Base-by-base conservation (phyloP, 1,284 basidiomycete species). In the Irpex sp. region DNA sequence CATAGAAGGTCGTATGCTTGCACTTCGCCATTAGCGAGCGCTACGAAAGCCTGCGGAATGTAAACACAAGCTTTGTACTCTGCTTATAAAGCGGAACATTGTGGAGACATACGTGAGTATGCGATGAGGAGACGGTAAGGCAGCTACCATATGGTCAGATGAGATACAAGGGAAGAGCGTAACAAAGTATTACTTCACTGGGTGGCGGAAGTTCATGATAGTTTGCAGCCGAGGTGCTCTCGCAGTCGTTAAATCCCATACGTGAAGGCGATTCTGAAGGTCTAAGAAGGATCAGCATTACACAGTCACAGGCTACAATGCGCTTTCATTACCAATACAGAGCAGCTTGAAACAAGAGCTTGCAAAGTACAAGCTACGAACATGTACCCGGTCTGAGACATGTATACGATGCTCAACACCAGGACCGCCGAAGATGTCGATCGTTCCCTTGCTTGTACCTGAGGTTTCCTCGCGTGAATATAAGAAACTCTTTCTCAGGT, bases 1-100 rank as follows among this genome's bases (percentile, higher is more conserved):
- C 89, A 88, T 6, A 82, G 75, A 19, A 93, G 67, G 70, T 94
- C 91, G 69, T 87, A 92, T 2, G 88, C 86, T 63, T 82, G 79
- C 64, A 88, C 75, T 61, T 84, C 82, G 51, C 84, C 87, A 28
- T 78, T 81, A 64, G 81, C 77, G 19, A 86, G 72, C 6, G 80
- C 82, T 37, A 90, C 69, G 66, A 90, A 86, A 52, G 80, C 80
- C 87, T 89, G 67, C 56, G 42, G 39, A 64, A 49, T 21, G 56
- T 19, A 48, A 62, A 56, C 48, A n/a, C n/a, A 48, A 58, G 4
- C 16, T 23, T 64, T 21, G 63, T 42, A 18, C 3, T 47, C 9
- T 47, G 23, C 23, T 18, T 28, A 57, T 12, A 9, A 42, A 42
- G 39, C 12, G 33, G 19, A 37, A 16, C 28, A 10, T 16, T 19